phyloP scores from a whole-genome alignment of 768 basidiomycete genomes.

The Steccherinum ochraceum region DNA sequence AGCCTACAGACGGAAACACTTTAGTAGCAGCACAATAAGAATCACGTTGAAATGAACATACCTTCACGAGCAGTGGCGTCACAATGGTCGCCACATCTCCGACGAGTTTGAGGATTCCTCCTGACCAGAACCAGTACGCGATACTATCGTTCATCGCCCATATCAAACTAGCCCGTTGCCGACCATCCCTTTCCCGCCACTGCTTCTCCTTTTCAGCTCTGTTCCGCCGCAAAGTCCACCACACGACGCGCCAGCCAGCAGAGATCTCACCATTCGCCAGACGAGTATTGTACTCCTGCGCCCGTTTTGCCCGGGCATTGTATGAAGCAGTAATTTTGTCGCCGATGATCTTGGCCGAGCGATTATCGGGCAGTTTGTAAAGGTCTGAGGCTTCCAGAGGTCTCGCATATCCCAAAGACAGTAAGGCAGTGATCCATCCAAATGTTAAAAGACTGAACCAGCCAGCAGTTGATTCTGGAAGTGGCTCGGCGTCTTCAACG shows the following conservation, averaged over 20 bases:
- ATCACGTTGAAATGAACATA: conserved; percentile 22
- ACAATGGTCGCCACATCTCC: conserved; percentile 69
- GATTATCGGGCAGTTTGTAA: conserved; percentile 65
- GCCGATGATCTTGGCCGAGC: conserved; percentile 55
- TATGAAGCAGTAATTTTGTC: conserved; percentile 60
- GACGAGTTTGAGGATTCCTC: conserved; percentile 51
- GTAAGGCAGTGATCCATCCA: conserved; percentile 66
- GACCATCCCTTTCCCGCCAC: conserved; percentile 63
- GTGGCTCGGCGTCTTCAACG: conserved; percentile 51
- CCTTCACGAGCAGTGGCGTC: conserved; percentile 75
- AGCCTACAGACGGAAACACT: conserved; percentile 31
- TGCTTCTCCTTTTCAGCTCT: conserved; percentile 48
- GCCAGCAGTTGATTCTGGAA: conserved; percentile 62
- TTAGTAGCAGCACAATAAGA: no score
- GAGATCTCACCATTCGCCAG: conserved; percentile 59
- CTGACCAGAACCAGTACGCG: conserved; percentile 74
- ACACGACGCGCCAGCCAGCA: conserved; percentile 48
- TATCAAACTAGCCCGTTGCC: conserved; percentile 53
- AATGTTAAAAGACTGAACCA: conserved; percentile 60
- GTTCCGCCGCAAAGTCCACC: conserved; percentile 61
- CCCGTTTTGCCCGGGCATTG: conserved; percentile 46
- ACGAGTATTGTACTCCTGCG: conserved; percentile 63
- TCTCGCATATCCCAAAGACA: conserved; percentile 70
- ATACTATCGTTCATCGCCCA: conserved; percentile 74
- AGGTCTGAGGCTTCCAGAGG: conserved; percentile 78